Base-by-base conservation (phyloP, 2,329 filamentous ascomycete species). In the Neoascochyta sp. region DNA sequence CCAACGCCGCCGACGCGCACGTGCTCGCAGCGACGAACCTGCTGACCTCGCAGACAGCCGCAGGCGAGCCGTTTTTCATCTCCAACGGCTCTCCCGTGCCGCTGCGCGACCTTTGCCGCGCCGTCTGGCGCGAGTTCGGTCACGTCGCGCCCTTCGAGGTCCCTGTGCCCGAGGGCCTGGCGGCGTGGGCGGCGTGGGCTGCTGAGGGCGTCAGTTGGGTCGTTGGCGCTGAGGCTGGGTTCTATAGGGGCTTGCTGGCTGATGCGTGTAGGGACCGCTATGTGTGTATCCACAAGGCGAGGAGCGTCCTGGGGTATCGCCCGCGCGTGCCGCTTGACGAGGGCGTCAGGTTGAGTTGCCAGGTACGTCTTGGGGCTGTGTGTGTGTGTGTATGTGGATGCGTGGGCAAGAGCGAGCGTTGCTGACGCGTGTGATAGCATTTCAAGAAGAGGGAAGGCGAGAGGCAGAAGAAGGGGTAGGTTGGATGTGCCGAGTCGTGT, bases 51-150 rank as follows among this genome's bases (percentile, higher is more conserved):
- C 65, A 46, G 14, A 64, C 69, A 31, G 80, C 76, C 12, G 70
- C 73, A 0, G 92, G 90, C 36, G 81, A 95, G 62, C 81, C 81
- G 28, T 90, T 96, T 69, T 80, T 95, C 66, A 78, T 96, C 54
- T 92, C 87, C 35, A 96, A 96, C 62, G 86, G 88, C 64, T 72
- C 79, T 47, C 90, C 90, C 4, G 73, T 93, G 12, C 90, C 90
- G 61, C 93, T 95, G 64, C 93, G 92, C 80, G 87, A 94, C 63
- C 84, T 93, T 57, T 78, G 84, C 36, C 75, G 86, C 22, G 78
- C 80, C 21, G 74, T 95, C 25, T 96, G 86, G 86, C 71, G 69
- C 7, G 56, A 69, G 16, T 78, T 78, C 45, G 74, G 66, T 0
- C 73, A 75, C 45, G 63, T 71, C 15, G 75, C 76, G 4, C 47